Evolutionary conservation across 2,329 filamentous ascomycete species (phyloP).

Genomic region (Ceratocystis lukuohia): DNA sequence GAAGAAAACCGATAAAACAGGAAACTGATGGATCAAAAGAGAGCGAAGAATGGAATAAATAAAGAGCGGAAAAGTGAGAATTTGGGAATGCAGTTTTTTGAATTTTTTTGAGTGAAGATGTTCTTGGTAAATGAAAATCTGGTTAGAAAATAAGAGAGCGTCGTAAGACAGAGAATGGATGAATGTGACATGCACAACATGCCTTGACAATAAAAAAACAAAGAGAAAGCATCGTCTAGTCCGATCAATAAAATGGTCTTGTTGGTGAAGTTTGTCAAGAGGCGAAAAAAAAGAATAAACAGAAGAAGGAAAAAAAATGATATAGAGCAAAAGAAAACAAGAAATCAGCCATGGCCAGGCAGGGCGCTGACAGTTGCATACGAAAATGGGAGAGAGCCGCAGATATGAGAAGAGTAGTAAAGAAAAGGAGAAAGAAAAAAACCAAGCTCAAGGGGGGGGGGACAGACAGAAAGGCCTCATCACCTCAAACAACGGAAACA

Average conservation of each 20-base stretch:
- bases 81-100: background rate
- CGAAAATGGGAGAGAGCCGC: background rate
- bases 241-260: conserved; percentile 10
- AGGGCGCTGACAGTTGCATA: background rate
- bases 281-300: conserved; percentile 10
- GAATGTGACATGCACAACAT: background rate
- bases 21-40: background rate
- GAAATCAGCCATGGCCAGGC: background rate
- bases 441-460: conserved; percentile 8
- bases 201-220: background rate
- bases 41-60: background rate
- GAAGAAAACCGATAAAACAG: background rate
- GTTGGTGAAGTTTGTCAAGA: conserved; percentile 4
- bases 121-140: background rate
- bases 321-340: conserved; percentile 11
- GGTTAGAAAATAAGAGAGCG: background rate
- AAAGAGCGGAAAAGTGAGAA: background rate
- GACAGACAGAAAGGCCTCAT: background rate
- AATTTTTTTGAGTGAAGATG: background rate
- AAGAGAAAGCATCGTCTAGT: conserved; percentile 10
- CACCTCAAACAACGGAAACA: background rate
- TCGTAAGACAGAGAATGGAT: background rate
- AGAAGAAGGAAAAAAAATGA: conserved; percentile 10
- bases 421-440: conserved; percentile 1
- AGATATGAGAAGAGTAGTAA: background rate